Evolutionary conservation across 192 early-diverging fungal species (phyloP), one percentile per base, ranked within the genome.

Genomic region (Lunasporangiospora selenospora): DNA sequence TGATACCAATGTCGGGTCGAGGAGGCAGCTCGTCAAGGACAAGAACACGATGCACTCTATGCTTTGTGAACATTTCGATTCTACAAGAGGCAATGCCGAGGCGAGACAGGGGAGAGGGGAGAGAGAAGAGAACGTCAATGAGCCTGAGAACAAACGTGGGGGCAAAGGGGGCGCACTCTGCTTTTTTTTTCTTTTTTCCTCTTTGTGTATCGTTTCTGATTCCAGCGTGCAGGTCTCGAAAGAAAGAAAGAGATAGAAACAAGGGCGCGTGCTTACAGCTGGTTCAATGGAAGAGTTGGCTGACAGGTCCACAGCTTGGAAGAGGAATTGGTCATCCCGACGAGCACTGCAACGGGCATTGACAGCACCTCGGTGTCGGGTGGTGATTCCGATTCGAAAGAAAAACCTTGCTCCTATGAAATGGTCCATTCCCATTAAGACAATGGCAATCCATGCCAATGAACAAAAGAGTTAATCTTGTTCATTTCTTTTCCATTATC

Each of bases 41-140:
- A 0, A 86, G 73, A 5, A 86, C 78, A 33, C 83, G 77, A 57
- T 84, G 82, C 40, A 75, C 55, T 48, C 64, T 44, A 26, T 76
- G 55, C 31, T 52, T 67, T 44, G 78, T 80, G 37, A 83, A 76
- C 23, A 77, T 30, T 21, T 62, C 56, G 13, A 82, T 49, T 10
- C 73, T 53, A 75, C 40, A n/a, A n/a, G n/a, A n/a, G n/a, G n/a
- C n/a, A n/a, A n/a, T n/a, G n/a, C n/a, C n/a, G n/a, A n/a, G n/a
- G n/a, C n/a, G n/a, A n/a, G n/a, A n/a, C n/a, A n/a, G n/a, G n/a
- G n/a, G n/a, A n/a, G n/a, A n/a, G n/a, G n/a, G n/a, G n/a, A n/a
- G n/a, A n/a, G n/a, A n/a, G n/a, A n/a, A n/a, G n/a, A n/a, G n/a
- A n/a, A n/a, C n/a, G n/a, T n/a, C n/a, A n/a, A n/a, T n/a, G n/a